Percentiles rank a stretch among this genome's conserved stretches.
Conservation (phyloP, 305 asterid species). For the Solanum aculeatissimum region DNA sequence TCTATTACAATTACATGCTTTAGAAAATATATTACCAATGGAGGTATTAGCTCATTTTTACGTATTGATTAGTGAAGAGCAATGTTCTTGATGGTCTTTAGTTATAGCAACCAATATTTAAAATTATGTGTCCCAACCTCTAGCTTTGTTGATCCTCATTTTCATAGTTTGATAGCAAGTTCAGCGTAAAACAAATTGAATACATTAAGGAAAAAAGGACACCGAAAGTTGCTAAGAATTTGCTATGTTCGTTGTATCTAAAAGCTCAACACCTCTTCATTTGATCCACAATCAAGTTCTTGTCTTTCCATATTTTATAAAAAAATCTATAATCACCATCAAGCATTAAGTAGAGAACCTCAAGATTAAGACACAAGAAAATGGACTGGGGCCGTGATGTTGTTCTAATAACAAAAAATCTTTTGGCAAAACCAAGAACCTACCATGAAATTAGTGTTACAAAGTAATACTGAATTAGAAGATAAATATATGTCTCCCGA, state of each 20-base stretch:
- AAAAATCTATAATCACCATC: constrained; percentile 19
- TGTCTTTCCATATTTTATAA: not conserved
- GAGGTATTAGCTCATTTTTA: too few species aligned
- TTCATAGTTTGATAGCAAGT: not conserved
- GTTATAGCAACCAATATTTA: too few species aligned
- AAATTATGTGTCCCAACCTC: not conserved
- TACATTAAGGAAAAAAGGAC: too few species aligned
- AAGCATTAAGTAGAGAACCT: constrained; percentile 73
- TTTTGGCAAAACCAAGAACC: constrained; percentile 23
- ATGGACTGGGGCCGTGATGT: constrained; percentile 23
- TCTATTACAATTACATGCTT: not conserved
- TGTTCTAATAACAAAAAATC: constrained; percentile 46
- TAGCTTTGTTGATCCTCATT: too few species aligned
- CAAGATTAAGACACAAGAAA: constrained; percentile 47
- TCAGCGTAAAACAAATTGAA: too few species aligned
- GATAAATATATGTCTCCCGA: constrained; percentile 53
- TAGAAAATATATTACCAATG: not conserved
- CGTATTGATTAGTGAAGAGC: not conserved
- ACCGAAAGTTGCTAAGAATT: not conserved
- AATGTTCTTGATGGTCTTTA: not conserved
- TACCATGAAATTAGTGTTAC: constrained; percentile 46
- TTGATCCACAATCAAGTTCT: too few species aligned
- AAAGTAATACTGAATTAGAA: constrained; percentile 54
- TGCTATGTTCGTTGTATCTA: not conserved
- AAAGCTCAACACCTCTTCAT: not conserved